Percentiles rank a stretch among this genome's conserved stretches.
phyloP scores from a whole-genome alignment of 371 early-diverging fungal species.

The Fennellomyces sp. region DNA sequence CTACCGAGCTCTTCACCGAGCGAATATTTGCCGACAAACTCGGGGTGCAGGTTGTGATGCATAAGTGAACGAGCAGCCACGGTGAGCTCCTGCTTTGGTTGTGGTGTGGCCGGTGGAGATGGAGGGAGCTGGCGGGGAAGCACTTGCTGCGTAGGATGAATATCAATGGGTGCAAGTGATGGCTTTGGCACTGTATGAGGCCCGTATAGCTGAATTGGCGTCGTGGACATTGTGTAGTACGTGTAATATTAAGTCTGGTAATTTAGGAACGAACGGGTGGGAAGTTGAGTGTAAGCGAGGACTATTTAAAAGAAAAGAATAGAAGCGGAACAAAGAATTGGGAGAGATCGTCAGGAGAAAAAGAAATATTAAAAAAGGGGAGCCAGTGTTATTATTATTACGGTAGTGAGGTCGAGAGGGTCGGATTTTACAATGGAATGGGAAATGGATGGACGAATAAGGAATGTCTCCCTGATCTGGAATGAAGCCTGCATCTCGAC shows the following conservation, averaged over 20 bases:
- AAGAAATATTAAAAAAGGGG: conserved; percentile 29
- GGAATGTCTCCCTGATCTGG: conserved; percentile 32
- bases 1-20: conserved; percentile 74
- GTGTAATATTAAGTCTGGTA: conserved; percentile 3
- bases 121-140: conserved; percentile 10
- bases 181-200: conserved; percentile 26
- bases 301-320: conserved; percentile 17
- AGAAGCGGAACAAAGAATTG: conserved; percentile 19
- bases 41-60: conserved; percentile 45
- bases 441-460: conserved; percentile 21
- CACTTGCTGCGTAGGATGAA: conserved; percentile 17
- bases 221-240: conserved; percentile 11
- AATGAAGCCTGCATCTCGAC: conserved; percentile 15
- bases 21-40: conserved; percentile 55
- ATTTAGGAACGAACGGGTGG: conserved; percentile 4
- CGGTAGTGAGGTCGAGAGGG: not conserved
- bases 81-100: conserved; percentile 30
- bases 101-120: conserved; percentile 31
- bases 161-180: conserved; percentile 18
- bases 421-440: conserved; percentile 37
- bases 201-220: conserved; percentile 32
- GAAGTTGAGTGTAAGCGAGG: conserved; percentile 8
- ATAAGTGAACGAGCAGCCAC: conserved; percentile 49
- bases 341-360: conserved; percentile 24
- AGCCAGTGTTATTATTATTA: not conserved